Conservation (phyloP, 1,284 basidiomycete species). For the Sporisorium graminicola region DNA sequence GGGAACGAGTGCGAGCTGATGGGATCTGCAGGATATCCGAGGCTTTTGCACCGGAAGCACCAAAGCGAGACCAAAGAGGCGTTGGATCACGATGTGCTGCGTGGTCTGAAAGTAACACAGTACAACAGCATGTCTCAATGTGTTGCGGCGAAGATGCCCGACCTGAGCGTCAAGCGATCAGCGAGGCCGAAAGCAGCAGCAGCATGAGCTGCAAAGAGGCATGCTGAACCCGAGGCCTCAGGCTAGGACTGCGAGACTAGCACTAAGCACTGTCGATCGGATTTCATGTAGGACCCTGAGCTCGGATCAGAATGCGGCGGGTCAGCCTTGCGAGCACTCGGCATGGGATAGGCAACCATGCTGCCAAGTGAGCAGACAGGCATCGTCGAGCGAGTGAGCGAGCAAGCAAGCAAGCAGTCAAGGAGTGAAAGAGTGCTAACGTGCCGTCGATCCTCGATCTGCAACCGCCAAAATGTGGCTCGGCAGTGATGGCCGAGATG, state of each 20-base stretch:
- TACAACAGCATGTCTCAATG: slow-evolving; percentile 7
- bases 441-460: slow-evolving; percentile 8
- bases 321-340: background rate
- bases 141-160: slow-evolving; percentile 9
- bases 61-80: slow-evolving; percentile 13
- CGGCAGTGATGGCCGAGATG: slow-evolving; percentile 50
- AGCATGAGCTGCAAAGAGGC: slow-evolving; percentile 13
- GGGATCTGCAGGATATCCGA: slow-evolving; percentile 33
- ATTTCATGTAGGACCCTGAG: slow-evolving; percentile 12
- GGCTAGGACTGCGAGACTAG: slow-evolving; percentile 3
- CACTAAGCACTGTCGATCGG: slow-evolving; percentile 4
- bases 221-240: slow-evolving; percentile 30
- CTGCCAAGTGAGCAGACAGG: slow-evolving; percentile 2
- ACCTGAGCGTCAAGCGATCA: background rate
- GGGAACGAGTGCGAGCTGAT: background rate
- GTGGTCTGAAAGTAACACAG: slow-evolving; percentile 2
- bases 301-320: no score
- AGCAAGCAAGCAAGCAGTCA: slow-evolving; percentile 6
- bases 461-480: slow-evolving; percentile 16
- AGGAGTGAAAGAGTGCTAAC: slow-evolving; percentile 11
- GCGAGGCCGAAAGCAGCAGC: background rate
- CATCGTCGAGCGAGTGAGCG: background rate
- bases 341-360: slow-evolving; percentile 2
- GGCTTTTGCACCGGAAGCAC: slow-evolving; percentile 3
- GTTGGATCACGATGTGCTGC: slow-evolving; percentile 15